Percentiles rank a stretch among this genome's conserved stretches.
Evolutionary conservation across 768 basidiomycete genomes (phyloP).

Genomic region (Artomyces pyxidatus): DNA sequence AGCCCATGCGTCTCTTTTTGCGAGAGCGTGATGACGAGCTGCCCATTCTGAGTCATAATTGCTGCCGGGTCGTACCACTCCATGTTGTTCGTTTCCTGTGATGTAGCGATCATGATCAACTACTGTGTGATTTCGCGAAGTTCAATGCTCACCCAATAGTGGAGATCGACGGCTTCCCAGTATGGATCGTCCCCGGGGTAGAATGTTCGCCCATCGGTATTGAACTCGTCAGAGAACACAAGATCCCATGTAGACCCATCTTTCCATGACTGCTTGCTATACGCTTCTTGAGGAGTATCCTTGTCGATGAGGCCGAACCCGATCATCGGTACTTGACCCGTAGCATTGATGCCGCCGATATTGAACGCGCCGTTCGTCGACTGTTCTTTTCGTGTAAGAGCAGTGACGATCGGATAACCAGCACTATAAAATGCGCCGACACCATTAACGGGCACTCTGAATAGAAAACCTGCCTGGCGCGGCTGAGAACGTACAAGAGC

Average conservation of each 20-base stretch:
- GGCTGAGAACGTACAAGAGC: conserved; percentile 1
- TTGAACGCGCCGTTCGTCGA: conserved; percentile 26
- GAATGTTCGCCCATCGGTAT: conserved; percentile 70
- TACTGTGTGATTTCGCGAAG: no score
- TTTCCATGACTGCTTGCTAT: conserved; percentile 43
- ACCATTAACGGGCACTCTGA: not conserved
- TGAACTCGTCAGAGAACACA: conserved; percentile 88
- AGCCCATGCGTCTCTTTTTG: conserved; percentile 61
- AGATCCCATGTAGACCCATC: conserved; percentile 54
- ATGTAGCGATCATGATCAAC: not conserved
- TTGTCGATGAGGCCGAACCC: conserved; percentile 31
- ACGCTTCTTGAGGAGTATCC: conserved; percentile 34
- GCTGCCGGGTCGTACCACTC: conserved; percentile 86
- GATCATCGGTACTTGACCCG: conserved; percentile 36
- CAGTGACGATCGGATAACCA: conserved; percentile 16
- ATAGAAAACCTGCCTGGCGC: conserved; percentile 25
- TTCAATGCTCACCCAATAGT: conserved; percentile 58
- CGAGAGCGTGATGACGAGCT: conserved; percentile 66
- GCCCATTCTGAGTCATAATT: conserved; percentile 64
- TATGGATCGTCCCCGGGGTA: conserved; percentile 82
- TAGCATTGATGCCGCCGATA: conserved; percentile 38
- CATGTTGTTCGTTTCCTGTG: conserved; percentile 24
- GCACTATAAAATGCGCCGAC: conserved; percentile 6
- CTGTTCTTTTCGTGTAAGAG: conserved; percentile 3
- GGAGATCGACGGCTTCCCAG: conserved; percentile 78